Base-by-base conservation (phyloP, 164 flowering plant species). In the Sedum album region DNA sequence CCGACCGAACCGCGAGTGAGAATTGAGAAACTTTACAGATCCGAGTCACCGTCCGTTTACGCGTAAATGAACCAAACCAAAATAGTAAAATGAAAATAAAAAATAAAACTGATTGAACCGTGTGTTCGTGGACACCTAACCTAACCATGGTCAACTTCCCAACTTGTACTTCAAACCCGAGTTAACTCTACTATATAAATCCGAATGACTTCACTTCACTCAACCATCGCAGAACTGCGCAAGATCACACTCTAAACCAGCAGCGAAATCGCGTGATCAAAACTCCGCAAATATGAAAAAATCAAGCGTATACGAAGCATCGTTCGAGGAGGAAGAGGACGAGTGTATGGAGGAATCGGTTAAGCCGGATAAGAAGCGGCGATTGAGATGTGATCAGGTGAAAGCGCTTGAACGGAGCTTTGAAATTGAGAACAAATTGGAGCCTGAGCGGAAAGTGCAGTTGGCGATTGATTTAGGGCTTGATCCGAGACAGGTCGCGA, bases 401-500 rank as follows among this genome's bases (percentile, higher is more conserved):
- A 88, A 84, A 72, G 91, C 93, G 31, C 74, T 93, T 76, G 98
- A 93, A 85, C 83, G 81, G 74, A 86, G 85, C 68, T 93, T 93
- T 72, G 93, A 86, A 73, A 78, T 81, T 0, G 97, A 89, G 46
- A 90, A 84, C 80, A 93, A 90, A 85, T 90, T 93, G 9, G 96
- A 93, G 66, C 97, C 96, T 1, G 96, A 91, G 74, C 78, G 94
- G 71, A 93, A 93, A 68, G 82, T 86, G 69, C 85, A 86, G 73
- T 81, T 93, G 0, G 97, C 98, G 0, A 86, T 83, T 67, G 94
- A 93, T n/a, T 84, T 93, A 10, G 94, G 93, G 8, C 68, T 93
- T 73, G 96, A 89, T 71, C 98, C 98, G 3, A 74, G 96, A 48
- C 98, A 91, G 69, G 97, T 93, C 1, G 98, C 98, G 14, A 90